Evolutionary conservation across 345 rosid genomes (phyloP).

Genomic region (Sapria himalayana): DNA sequence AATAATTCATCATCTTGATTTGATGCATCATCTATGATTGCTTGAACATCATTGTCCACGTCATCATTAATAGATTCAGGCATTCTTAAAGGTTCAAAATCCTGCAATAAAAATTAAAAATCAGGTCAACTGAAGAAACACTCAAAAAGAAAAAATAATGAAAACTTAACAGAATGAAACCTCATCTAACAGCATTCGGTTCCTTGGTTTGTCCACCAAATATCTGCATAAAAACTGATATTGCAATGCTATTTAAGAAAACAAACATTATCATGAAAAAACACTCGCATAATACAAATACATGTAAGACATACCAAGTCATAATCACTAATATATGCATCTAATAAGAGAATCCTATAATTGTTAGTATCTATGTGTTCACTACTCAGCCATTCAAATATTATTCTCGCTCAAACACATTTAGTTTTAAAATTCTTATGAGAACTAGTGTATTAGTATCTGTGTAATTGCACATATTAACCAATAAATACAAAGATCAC

Average conservation of each 20-base stretch:
- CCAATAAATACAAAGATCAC: background rate
- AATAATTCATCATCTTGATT: conserved; percentile 28
- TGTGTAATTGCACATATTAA: no score
- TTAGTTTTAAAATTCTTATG: no score
- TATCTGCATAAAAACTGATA: conserved; percentile 38
- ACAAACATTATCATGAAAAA: no score
- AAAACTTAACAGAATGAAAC: conserved; percentile 15
- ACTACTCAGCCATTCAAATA: no score
- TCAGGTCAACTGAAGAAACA: background rate
- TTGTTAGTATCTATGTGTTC: no score
- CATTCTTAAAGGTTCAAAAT: conserved; percentile 11
- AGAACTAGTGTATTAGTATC: no score
- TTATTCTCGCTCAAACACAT: no score
- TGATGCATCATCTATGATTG: conserved; percentile 19
- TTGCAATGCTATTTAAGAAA: no score
- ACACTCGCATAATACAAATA: no score
- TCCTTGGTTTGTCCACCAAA: conserved; percentile 43
- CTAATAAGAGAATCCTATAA: no score
- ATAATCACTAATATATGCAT: no score
- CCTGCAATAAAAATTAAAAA: conserved; percentile 16
- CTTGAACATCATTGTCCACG: conserved; percentile 13
- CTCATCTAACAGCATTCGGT: conserved; percentile 31
- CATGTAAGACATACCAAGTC: no score
- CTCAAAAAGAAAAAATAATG: background rate
- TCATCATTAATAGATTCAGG: conserved; percentile 52